Base-by-base conservation (phyloP, 2,329 filamentous ascomycete species). In the Thermothelomyces thermophilus region DNA sequence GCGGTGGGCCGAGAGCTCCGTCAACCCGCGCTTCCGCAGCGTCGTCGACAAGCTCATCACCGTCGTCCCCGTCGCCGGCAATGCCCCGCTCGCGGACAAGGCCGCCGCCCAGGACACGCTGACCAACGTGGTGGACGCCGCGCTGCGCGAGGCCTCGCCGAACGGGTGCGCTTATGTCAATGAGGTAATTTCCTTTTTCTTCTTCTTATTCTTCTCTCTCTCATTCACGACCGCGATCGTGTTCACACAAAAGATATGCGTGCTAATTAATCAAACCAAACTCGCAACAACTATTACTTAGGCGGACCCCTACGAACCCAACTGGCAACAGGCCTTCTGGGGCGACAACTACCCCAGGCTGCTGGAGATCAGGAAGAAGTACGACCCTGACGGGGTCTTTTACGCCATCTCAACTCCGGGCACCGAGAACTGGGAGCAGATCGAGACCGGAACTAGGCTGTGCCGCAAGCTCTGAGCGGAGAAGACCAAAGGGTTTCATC, bases 91-190 rank as follows among this genome's bases (percentile, higher is more conserved):
- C 26, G 72, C 67, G 54, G 64, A 71, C 43, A 72, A 71, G 55
- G 65, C 67, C 6, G 65, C 69, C 17, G 59, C 68, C 7, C 69
- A 74, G 54, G n/a, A 64, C 24, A 62, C 64, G n/a, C 56, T 71
- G 43, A 68, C 66, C 19, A 60, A 69, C 40, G 61, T 68, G 11
- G 62, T 66, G 50, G 66, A 67, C 36, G 66, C 51, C 4, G 65
- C 62, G 2, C 61, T 75, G 41, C 61, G 64, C 33, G 59, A 65
- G 6, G 71, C 60, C 19, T 68, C 62, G 37, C 68, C 63, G 39
- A 63, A 64, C 22, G 68, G 68, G 1, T 67, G 69, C 19, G 66
- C 69, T 6, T 75, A 76, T 55, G 57, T 74, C 50, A 75, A 73
- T 53, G 73, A 75, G 64, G 64, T 64, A 7, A 43, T 52, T 30